phyloP scores from a whole-genome alignment of 108 stramenopile species.

The Fistulifera solaris region DNA sequence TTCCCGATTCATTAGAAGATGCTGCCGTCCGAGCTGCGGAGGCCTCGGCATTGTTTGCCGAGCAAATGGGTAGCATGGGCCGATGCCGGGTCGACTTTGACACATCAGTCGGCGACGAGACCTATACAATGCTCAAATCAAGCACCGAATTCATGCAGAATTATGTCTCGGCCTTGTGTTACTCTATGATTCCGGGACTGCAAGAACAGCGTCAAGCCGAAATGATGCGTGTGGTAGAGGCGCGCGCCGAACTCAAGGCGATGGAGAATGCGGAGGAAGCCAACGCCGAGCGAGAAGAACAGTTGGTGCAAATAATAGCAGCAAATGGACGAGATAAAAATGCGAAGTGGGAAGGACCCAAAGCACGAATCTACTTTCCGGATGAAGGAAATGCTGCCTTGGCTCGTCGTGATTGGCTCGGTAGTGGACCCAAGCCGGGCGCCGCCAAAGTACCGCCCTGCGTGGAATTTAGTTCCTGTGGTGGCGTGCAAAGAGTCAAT shows the following conservation, averaged over 20 bases:
- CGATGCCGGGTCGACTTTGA: slow-evolving; percentile 91
- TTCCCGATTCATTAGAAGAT: slow-evolving; percentile 72
- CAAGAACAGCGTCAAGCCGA: slow-evolving; percentile 40
- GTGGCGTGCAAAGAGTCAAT: slow-evolving; percentile 40
- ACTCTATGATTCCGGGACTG: slow-evolving; percentile 52
- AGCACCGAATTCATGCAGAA: slow-evolving; percentile 84
- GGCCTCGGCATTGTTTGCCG: slow-evolving; percentile 24
- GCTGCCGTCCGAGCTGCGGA: slow-evolving; percentile 63
- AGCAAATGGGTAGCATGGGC: slow-evolving; percentile 25
- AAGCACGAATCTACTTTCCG: slow-evolving; percentile 79
- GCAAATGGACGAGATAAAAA: slow-evolving; percentile 29
- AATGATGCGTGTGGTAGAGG: slow-evolving; percentile 46
- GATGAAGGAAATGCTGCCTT: slow-evolving; percentile 90
- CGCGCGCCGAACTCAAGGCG: slow-evolving; percentile 34
- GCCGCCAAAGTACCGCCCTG: slow-evolving; percentile 51
- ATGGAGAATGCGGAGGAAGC: slow-evolving; percentile 17
- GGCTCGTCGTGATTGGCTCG: slow-evolving; percentile 78
- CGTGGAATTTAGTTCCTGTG: slow-evolving; percentile 60
- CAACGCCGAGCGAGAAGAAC: slow-evolving; percentile 19
- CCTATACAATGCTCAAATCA: slow-evolving; percentile 78
- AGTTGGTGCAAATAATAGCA: slow-evolving; percentile 35
- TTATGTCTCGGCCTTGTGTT: slow-evolving; percentile 59
- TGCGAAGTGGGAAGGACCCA: slow-evolving; percentile 37
- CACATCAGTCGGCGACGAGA: slow-evolving; percentile 86
- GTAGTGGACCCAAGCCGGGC: slow-evolving; percentile 11